Evolutionary conservation across 2,329 filamentous ascomycete genomes (phyloP).

Genomic region (Polytolypa hystricis): DNA sequence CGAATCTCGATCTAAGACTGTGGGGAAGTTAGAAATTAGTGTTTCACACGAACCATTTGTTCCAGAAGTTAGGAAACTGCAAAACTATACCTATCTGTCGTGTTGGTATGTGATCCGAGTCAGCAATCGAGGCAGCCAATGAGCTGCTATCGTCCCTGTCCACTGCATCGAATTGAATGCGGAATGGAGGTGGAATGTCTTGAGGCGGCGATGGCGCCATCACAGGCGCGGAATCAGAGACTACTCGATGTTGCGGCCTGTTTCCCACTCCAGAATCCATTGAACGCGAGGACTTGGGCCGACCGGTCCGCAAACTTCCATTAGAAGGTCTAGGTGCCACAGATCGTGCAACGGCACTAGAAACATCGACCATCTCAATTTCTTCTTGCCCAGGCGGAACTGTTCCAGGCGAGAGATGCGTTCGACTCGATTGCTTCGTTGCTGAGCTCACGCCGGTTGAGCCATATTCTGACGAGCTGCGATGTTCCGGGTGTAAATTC

Average conservation of each 20-base stretch:
- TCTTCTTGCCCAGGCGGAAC: neutral
- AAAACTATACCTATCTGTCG: no score
- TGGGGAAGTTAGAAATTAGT: no score
- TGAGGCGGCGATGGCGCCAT: neutral
- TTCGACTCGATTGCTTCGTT: no score
- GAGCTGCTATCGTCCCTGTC: conserved; percentile 47
- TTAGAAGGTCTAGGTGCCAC: neutral
- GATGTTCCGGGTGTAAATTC: neutral
- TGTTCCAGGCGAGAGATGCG: neutral
- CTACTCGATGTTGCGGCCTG: no score
- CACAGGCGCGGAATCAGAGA: neutral
- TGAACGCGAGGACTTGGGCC: neutral
- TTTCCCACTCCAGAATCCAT: no score
- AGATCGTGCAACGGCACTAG: neutral
- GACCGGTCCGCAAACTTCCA: neutral
- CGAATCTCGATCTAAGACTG: neutral
- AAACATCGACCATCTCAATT: neutral
- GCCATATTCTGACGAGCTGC: neutral
- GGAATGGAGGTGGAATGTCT: conserved; percentile 11
- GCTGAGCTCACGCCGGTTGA: neutral
- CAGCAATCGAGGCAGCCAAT: conserved; percentile 52
- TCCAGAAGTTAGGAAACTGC: no score
- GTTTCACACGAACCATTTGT: no score
- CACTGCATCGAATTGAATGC: conserved; percentile 19
- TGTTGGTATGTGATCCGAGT: conserved; percentile 21